These are phyloP conservation scores for Symmetrospora coprosmae DNA, from an alignment of 768 basidiomycete genomes.

Conservation along the genomic window DNA sequence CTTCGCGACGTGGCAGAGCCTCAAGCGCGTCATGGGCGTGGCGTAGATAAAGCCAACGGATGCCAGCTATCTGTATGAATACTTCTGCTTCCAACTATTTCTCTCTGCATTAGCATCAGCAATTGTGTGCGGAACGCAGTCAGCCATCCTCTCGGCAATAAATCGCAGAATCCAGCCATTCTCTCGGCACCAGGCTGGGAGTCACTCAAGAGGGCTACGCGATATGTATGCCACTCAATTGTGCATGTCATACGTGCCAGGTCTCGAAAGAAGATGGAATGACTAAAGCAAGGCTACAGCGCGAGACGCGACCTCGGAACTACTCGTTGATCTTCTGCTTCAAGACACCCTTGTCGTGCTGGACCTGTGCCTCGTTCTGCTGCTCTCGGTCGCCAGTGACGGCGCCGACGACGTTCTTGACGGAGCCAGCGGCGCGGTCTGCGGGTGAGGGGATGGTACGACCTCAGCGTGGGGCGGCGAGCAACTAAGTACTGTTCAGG, in stretches of 20 bases:
- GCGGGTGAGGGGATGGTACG: no score
- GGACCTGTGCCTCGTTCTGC: background rate
- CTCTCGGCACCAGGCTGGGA: background rate
- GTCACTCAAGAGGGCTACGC: background rate
- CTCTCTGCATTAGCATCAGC: background rate
- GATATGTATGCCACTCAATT: no score
- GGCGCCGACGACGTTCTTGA: background rate
- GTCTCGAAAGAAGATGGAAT: no score
- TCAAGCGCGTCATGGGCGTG: constrained; percentile 47
- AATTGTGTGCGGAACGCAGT: background rate
- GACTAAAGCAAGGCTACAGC: no score
- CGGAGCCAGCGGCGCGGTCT: no score
- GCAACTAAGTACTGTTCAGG: background rate
- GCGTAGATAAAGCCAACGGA: constrained; percentile 19
- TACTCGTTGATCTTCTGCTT: background rate
- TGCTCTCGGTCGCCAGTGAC: background rate
- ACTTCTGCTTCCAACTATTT: background rate
- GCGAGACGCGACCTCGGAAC: no score
- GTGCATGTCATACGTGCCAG: no score
- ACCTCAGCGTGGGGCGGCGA: no score
- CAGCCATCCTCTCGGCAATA: background rate
- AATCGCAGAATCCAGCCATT: background rate
- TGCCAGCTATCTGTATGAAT: background rate
- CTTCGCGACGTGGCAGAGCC: constrained; percentile 76
- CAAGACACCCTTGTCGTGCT: background rate